These are phyloP conservation scores for Venturia aucupariae DNA, from an alignment of 2,329 filamentous ascomycete genomes.

Conservation along the genomic window DNA sequence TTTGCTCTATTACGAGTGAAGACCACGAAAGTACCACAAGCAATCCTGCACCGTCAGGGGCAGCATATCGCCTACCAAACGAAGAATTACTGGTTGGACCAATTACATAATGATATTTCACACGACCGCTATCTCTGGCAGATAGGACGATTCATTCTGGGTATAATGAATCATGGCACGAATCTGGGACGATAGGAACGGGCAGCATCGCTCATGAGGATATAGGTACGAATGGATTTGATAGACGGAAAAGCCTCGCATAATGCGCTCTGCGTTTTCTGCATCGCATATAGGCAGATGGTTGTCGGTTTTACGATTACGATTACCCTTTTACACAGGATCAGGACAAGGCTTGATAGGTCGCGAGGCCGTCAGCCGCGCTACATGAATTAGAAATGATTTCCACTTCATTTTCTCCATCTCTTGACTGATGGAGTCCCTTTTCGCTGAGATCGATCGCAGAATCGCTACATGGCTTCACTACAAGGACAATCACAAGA, in stretches of 20 bases:
- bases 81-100: background rate
- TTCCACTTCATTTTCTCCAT: background rate
- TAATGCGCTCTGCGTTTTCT: background rate
- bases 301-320: background rate
- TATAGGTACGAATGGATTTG: background rate
- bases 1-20: background rate
- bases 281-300: background rate
- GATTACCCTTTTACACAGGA: background rate
- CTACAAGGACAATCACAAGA: no score
- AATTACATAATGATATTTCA: background rate
- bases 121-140: conserved; percentile 2
- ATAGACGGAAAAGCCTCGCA: background rate
- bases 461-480: background rate
- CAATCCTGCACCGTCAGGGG: background rate
- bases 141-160: background rate
- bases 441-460: background rate
- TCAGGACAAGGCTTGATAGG: background rate
- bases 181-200: background rate
- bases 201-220: background rate
- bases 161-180: background rate
- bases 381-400: background rate
- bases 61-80: background rate
- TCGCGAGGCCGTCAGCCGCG: background rate
- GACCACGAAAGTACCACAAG: background rate
- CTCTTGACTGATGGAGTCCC: background rate